A percentile compares a stretch with the other conserved stretches of the same genome.
phyloP scores from a whole-genome alignment of 768 basidiomycete species.

The Antrodiella citrinella region DNA sequence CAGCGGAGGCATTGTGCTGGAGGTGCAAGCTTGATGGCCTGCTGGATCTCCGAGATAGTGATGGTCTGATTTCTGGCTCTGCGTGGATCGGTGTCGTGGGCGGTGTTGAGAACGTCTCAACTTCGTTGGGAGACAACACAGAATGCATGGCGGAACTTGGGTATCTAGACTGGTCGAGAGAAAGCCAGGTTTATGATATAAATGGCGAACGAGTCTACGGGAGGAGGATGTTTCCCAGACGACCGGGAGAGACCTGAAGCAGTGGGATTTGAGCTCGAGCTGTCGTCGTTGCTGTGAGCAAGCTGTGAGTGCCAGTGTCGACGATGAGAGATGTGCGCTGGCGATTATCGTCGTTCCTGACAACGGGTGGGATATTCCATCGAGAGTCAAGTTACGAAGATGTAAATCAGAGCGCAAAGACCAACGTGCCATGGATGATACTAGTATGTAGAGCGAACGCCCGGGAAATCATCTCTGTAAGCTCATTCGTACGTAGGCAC shows the following conservation, averaged over 20 bases:
- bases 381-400: not conserved
- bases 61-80: slow-evolving; percentile 24
- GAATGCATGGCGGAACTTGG: slow-evolving; percentile 2
- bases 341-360: not conserved
- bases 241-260: slow-evolving; percentile 3
- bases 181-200: not conserved
- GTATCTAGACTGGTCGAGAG: not conserved
- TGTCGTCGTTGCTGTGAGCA: slow-evolving; percentile 6
- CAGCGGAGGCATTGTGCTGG: slow-evolving; percentile 15
- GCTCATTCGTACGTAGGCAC: too few relatives aligned
- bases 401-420: not conserved
- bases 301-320: slow-evolving; percentile 1
- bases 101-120: slow-evolving; percentile 36
- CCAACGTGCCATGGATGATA: not conserved
- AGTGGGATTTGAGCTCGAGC: slow-evolving; percentile 1
- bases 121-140: slow-evolving; percentile 26
- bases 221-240: slow-evolving; percentile 10
- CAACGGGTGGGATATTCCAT: not conserved
- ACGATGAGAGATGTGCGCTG: not conserved
- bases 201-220: slow-evolving; percentile 3
- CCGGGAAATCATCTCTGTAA: too few relatives aligned
- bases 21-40: slow-evolving; percentile 29
- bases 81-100: slow-evolving; percentile 30
- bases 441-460: too few relatives aligned
- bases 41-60: slow-evolving; percentile 29